Evolutionary conservation across 352 stramenopile species (phyloP), one percentile per base, ranked within the genome.

Genomic region (Phytophthora cactorum): DNA sequence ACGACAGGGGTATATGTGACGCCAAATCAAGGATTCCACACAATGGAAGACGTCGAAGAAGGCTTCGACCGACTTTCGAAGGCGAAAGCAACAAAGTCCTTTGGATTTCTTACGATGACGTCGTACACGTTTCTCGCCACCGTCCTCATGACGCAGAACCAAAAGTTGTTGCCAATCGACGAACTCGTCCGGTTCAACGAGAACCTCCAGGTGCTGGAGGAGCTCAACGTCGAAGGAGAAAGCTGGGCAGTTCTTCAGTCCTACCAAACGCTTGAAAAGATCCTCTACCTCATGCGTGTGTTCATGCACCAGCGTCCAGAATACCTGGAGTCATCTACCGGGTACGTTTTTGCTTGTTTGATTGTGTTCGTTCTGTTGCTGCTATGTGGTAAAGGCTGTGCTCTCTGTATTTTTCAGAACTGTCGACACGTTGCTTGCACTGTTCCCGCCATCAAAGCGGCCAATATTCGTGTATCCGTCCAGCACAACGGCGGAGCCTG

Each of bases 141-240:
- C 22, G 47, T 29, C 7, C 11, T 57, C 17, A 15, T 58, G 34
- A 68, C 61, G 11, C 32, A 25, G 36, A 31, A 63, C 22, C 34
- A 52, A 32, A 27, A 43, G 38, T 8, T 68, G 27, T 11, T 68
- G 1, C 28, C 61, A 11, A 32, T 57, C 7, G 14, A 56, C 22
- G 47, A 45, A 29, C 51, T 68, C 4, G 17, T n/a, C 17, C 51
- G 53, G 11, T 68, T 68, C 27, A 68, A 68, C 27, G 44, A 68
- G 12, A 54, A 56, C 32, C 31, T 46, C 28, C 22, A 63, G 28
- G 44, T 4, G 2, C 34, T 68, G n/a, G 54, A 52, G 22, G 47
- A 59, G n/a, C n/a, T 55, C 10, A 44, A 66, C 52, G 15, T 29
- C 12, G 12, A 57, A 25, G 27, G 41, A 49, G 61, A 63, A 31